phyloP scores from a whole-genome alignment of 768 basidiomycete species.

The Podaxis carcinomalis region DNA sequence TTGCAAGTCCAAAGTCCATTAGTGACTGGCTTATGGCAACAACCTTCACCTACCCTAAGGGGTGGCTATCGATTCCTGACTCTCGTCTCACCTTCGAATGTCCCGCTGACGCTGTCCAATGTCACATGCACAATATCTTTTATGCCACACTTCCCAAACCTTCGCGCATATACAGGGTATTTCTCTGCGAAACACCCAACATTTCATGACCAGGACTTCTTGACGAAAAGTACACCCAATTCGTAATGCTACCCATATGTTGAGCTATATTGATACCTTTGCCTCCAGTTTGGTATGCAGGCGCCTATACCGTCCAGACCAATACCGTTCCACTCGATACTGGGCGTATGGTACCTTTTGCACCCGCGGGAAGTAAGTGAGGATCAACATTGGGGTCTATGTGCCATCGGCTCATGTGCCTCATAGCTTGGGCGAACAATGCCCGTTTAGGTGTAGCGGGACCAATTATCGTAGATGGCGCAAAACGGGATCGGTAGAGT shows the following conservation, averaged over 20 bases:
- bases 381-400: neutral
- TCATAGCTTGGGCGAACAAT: constrained; percentile 49
- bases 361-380: constrained; percentile 36
- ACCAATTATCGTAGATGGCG: constrained; percentile 58
- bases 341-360: constrained; percentile 44
- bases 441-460: constrained; percentile 51
- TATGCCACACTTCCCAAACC: constrained; percentile 46
- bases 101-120: constrained; percentile 39
- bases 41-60: constrained; percentile 38
- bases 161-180: constrained; percentile 48
- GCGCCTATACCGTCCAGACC: constrained; percentile 59
- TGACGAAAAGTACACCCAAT: constrained; percentile 38
- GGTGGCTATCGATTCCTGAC: constrained; percentile 56
- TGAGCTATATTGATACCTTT: neutral
- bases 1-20: constrained; percentile 33
- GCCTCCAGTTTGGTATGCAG: constrained; percentile 49
- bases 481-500: constrained; percentile 50
- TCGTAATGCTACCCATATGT: too few relatives aligned
- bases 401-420: neutral
- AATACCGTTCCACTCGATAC: constrained; percentile 49
- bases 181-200: constrained; percentile 43
- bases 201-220: constrained; percentile 41
- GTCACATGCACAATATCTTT: constrained; percentile 48
- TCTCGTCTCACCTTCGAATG: constrained; percentile 32
- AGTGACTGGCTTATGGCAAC: constrained; percentile 39